Base-by-base conservation (phyloP, 345 rosid genomes). In the Limnanthes douglasii region DNA sequence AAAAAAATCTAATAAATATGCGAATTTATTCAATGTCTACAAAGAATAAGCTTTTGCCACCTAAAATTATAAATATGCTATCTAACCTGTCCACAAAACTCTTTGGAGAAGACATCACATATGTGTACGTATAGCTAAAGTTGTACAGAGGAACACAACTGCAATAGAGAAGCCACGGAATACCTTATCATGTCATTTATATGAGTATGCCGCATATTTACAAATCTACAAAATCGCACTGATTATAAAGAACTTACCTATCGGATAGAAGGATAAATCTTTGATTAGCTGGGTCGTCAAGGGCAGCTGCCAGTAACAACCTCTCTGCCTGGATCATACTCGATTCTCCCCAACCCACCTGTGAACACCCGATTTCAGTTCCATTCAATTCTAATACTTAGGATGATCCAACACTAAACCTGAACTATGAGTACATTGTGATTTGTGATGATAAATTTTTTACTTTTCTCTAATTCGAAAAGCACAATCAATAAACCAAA, bases 1-100 rank as follows among this genome's bases (percentile, higher is more conserved):
- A 43, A 52, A 52, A 21, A 19, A 34, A 43, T 23, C 38, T 34
- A 26, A 37, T 35, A 51, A 18, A 45, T 36, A 34, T 46, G 22
- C 28, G 37, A 21, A 45, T 9, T 21, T 15, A 21, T 17, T 12
- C 30, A 54, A 14, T 9, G 24, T 15, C 20, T 23, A 12, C n/a
- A 26, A 41, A 53, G 13, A 39, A 65, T 24, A 24, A 43, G 26
- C 41, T 47, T 54, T 31, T 15, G 53, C 56, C 63, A 58, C 49
- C 73, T 34, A 55, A 57, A 56, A 48, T 54, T 34, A 59, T 52
- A 51, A 53, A 41, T 53, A 49, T 31, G 55, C 69, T 60, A 59
- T 53, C 57, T 72, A 77, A n/a, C 95, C 98, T 90, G 77, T 90
- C 94, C 42, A 90, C 78, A 26, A 84, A 90, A 60, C 98, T 90